Evolutionary conservation across 2,329 filamentous ascomycete species (phyloP), one percentile per base, ranked within the genome.

Genomic region (Tolypocladium ophioglossoides): DNA sequence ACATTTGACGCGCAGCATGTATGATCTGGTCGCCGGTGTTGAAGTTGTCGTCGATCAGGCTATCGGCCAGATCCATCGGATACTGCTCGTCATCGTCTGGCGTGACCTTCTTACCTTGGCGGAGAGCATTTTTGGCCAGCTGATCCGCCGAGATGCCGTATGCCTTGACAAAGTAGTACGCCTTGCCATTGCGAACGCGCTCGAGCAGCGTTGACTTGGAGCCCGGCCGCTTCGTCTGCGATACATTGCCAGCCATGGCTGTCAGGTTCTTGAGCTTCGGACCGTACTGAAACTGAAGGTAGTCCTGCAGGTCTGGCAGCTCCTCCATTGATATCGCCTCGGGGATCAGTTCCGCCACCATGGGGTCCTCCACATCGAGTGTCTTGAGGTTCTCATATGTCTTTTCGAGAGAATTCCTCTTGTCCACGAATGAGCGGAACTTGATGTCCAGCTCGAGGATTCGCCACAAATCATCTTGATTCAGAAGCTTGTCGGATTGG

Each of bases 381-480:
- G 73, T 73, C 64, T 84, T 86, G 22, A 96, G 73, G 57, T 85
- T 88, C 18, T 90, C 83, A 58, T 85, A 92, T 0, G 85, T 86
- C 71, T 83, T 87, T 63, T 91, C 85, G 16, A 99, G 80, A 2
- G 88, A 82, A 62, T 92, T 92, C 39, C 92, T 84, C 75, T 96
- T 96, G 64, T 99, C 94, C 48, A 95, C 80, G 53, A 97, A 82
- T 2, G 91, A 94, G 50, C 91, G 86, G 70, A 95, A 99, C 68
- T 96, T 96, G 66, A 97, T 84, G 67, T 99, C 94, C 52, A 95
- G 80, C 63, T 99, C 94, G 44, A 97, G 82, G 51, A 99, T 90
- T 53, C 91, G 87, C 94, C 94, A 99, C 3, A 99, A 74, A 63
- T 99, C 92, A 59, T 90, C 89, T 72, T 96, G 92, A 56, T 87